phyloP scores from a whole-genome alignment of 768 basidiomycete species.

The Tylopilus sp. region DNA sequence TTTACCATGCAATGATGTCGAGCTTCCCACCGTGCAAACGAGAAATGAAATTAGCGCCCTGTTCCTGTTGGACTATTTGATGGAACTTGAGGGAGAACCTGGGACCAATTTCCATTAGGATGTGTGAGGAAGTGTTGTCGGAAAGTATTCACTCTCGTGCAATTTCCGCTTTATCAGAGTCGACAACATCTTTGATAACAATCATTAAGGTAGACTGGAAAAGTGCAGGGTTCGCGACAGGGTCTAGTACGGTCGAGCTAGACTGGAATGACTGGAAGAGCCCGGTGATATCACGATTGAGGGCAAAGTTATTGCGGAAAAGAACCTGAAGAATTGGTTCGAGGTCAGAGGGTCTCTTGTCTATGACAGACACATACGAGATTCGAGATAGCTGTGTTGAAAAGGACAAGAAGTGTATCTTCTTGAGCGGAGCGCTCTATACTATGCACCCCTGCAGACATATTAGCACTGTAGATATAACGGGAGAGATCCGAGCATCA shows the following conservation, averaged over 20 bases:
- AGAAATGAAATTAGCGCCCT: slow-evolving; percentile 59
- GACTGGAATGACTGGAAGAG: slow-evolving; percentile 62
- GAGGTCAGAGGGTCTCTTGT: neutral
- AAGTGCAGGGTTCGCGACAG: slow-evolving; percentile 51
- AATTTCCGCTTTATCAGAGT: slow-evolving; percentile 57
- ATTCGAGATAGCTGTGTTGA: slow-evolving; percentile 65
- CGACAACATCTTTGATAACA: slow-evolving; percentile 68
- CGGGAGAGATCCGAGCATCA: neutral
- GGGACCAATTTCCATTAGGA: neutral
- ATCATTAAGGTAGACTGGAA: slow-evolving; percentile 59
- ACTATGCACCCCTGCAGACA: slow-evolving; percentile 48
- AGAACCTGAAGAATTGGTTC: slow-evolving; percentile 41
- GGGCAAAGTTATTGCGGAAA: slow-evolving; percentile 63
- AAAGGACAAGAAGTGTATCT: slow-evolving; percentile 58
- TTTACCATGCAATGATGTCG: slow-evolving; percentile 54
- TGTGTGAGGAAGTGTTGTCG: neutral
- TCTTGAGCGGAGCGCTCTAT: slow-evolving; percentile 63
- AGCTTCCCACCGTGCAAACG: slow-evolving; percentile 53
- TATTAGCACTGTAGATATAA: neutral
- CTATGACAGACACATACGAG: slow-evolving; percentile 36
- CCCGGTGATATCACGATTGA: slow-evolving; percentile 58
- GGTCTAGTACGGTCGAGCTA: slow-evolving; percentile 53
- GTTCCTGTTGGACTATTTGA: slow-evolving; percentile 57
- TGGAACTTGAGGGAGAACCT: slow-evolving; percentile 58
- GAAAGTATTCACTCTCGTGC: slow-evolving; percentile 46